Conservation (phyloP, 495 filamentous ascomycete species). For the Penicillium desertorum region DNA sequence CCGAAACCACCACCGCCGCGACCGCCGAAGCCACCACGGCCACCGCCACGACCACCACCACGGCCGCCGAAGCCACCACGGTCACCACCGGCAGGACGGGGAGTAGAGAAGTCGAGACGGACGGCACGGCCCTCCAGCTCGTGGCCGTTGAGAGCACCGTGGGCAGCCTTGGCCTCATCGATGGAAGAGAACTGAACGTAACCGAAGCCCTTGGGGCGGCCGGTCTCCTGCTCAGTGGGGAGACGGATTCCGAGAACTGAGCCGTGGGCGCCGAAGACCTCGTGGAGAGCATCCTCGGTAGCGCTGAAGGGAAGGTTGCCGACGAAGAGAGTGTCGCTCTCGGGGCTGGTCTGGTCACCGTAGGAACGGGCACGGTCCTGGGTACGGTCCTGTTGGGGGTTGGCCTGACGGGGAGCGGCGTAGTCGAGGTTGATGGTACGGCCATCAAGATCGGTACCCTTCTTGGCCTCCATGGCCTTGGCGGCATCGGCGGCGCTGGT, state of each 20-base stretch:
- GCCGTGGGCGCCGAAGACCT: conserved; percentile 71
- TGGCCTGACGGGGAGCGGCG: conserved; percentile 62
- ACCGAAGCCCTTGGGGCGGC: conserved; percentile 89
- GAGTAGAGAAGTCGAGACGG: conserved; percentile 85
- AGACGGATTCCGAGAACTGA: conserved; percentile 77
- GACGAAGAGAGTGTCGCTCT: conserved; percentile 86
- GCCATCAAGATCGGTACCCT: conserved; percentile 76
- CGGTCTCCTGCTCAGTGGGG: conserved; percentile 84
- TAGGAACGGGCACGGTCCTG: conserved; percentile 69
- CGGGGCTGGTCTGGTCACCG: conserved; percentile 75
- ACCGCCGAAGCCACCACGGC: conserved; percentile 51
- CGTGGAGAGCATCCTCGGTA: conserved; percentile 70
- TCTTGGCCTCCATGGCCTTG: conserved; percentile 78
- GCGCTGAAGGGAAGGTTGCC: conserved; percentile 89
- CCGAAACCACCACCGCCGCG: conserved; percentile 48
- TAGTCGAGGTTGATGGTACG: conserved; percentile 89
- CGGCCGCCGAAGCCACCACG: conserved; percentile 52
- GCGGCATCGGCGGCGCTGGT: conserved; percentile 63
- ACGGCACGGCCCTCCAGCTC: conserved; percentile 76
- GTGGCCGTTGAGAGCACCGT: conserved; percentile 70
- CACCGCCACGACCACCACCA: conserved; percentile 47
- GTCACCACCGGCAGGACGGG: conserved; percentile 57
- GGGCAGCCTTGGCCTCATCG: conserved; percentile 80
- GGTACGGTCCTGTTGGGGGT: conserved; percentile 56
- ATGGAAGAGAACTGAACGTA: conserved; percentile 83